Evolutionary conservation across 108 stramenopile genomes (phyloP).

Genomic region (Cyclotella choctawhatcheeana): DNA sequence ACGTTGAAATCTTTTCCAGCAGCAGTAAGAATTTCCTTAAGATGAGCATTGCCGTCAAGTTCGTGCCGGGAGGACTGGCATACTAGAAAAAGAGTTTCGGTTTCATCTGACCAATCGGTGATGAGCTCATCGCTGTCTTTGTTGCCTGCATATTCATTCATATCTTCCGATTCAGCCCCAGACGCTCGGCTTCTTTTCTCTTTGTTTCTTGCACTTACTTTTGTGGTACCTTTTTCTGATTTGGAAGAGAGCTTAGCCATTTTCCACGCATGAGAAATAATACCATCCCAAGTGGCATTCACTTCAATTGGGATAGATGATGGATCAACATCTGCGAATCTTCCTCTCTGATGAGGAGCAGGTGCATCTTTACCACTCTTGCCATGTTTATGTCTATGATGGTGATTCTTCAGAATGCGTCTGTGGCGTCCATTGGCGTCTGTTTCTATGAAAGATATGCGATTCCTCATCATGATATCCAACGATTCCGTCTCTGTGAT

Average conservation of each 20-base stretch:
- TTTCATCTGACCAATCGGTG: constrained; percentile 27
- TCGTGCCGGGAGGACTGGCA: constrained; percentile 5
- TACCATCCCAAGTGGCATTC: constrained; percentile 22
- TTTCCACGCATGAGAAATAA: constrained; percentile 29
- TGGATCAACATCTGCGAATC: constrained; percentile 13
- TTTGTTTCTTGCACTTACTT: neutral
- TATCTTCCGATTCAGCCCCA: neutral
- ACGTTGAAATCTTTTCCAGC: constrained; percentile 21
- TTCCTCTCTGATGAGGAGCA: constrained; percentile 8
- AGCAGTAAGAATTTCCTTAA: constrained; percentile 20
- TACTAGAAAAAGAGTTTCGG: constrained; percentile 22
- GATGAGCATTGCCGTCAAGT: constrained; percentile 15
- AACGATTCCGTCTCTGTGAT: constrained; percentile 12
- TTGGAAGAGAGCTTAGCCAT: constrained; percentile 22
- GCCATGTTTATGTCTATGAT: neutral
- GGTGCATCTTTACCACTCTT: neutral
- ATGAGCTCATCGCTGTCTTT: constrained; percentile 14
- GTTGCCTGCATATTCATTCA: neutral
- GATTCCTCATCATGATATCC: constrained; percentile 1
- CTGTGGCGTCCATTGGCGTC: constrained; percentile 8
- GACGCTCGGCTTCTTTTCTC: constrained; percentile 7
- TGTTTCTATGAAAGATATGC: constrained; percentile 7
- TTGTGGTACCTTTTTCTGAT: neutral
- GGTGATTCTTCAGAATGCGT: constrained; percentile 7
- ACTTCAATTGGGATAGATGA: constrained; percentile 20